phyloP scores from a whole-genome alignment of 257 asterid species.

The Capsicum baccatum region DNA sequence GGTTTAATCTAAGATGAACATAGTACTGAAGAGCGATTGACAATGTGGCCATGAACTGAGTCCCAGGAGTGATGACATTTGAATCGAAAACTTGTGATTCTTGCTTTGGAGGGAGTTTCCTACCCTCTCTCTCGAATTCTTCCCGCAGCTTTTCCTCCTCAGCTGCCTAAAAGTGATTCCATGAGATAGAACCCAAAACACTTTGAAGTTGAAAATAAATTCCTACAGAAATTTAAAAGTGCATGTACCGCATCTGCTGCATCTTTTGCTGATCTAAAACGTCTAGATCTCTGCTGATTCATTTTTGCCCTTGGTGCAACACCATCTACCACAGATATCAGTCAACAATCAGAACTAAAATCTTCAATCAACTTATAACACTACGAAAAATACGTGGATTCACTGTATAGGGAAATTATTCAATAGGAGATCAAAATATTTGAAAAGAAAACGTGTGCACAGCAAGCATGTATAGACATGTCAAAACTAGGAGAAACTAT shows the following conservation, averaged over 20 bases:
- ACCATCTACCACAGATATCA: constrained; percentile 52
- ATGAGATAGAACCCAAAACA: constrained; percentile 12
- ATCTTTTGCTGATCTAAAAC: constrained; percentile 60
- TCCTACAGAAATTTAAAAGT: not conserved
- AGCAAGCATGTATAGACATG: not conserved
- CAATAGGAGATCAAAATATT: not conserved
- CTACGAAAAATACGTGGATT: not conserved
- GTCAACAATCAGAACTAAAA: not conserved
- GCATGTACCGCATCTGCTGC: constrained; percentile 41
- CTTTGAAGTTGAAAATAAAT: not conserved
- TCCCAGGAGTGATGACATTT: constrained; percentile 69
- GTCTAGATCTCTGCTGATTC: constrained; percentile 61
- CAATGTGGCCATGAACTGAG: constrained; percentile 57
- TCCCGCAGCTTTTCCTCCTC: constrained; percentile 46
- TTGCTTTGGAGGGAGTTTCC: constrained; percentile 44
- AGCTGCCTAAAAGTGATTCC: constrained; percentile 46
- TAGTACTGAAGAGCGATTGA: constrained; percentile 47
- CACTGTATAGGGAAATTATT: not conserved
- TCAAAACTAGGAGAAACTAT: not conserved
- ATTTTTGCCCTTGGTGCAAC: constrained; percentile 79
- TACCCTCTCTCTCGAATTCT: constrained; percentile 54
- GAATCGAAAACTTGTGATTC: constrained; percentile 58
- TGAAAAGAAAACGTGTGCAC: not conserved
- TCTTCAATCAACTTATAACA: not conserved
- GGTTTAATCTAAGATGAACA: constrained; percentile 39